Percentiles rank a stretch among this genome's conserved stretches.
Conservation (phyloP, 257 asterid genomes). For the Ocimum tenuiflorum region DNA sequence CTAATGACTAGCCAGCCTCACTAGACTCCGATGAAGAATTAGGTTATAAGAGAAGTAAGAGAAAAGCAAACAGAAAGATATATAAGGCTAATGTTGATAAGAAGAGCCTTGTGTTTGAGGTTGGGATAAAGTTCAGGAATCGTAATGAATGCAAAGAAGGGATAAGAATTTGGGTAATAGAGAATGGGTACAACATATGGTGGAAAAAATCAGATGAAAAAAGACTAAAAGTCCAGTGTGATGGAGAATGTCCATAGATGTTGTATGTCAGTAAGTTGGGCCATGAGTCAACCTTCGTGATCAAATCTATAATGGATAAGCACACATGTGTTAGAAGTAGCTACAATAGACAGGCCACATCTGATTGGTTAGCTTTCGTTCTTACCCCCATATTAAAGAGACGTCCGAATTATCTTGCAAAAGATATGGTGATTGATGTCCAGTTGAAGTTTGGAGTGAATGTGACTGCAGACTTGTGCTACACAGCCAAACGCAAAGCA, state of each 20-base stretch:
- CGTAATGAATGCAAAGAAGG: neutral
- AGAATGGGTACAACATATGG: neutral
- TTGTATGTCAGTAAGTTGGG: neutral
- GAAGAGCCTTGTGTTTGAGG: neutral
- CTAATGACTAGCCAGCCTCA: neutral
- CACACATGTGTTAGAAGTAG: neutral
- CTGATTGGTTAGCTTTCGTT: neutral
- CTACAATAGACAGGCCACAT: neutral
- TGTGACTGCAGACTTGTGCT: neutral
- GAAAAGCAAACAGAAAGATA: too few relatives aligned
- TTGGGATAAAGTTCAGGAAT: neutral
- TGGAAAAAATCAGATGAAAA: neutral
- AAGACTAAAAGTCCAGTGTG: neutral
- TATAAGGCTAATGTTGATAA: neutral
- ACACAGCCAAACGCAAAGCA: neutral
- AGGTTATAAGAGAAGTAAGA: neutral
- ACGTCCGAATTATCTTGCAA: neutral
- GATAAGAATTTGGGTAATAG: neutral
- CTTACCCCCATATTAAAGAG: neutral
- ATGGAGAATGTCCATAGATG: neutral
- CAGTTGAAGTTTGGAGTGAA: neutral
- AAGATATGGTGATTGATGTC: neutral
- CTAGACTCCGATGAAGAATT: neutral
- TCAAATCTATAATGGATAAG: neutral
- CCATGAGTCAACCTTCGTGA: neutral